Conservation (phyloP, 495 filamentous ascomycete species). For the Xylaria longipes region DNA sequence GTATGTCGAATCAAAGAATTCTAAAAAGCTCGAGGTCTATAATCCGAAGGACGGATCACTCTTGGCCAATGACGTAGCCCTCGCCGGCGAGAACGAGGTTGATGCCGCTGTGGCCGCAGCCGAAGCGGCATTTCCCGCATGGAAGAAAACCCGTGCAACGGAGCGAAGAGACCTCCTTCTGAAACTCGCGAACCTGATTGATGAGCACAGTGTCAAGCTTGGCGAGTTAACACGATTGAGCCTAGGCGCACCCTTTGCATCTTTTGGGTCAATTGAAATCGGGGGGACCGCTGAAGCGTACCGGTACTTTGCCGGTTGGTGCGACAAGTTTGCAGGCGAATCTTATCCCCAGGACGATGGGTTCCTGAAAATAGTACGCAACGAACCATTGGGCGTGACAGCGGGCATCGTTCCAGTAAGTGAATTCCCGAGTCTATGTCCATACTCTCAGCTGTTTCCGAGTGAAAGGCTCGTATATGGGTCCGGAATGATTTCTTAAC, state of each 20-base stretch:
- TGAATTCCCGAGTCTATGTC: not conserved
- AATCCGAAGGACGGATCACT: conserved; percentile 50
- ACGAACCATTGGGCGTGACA: conserved; percentile 50
- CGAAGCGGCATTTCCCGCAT: conserved; percentile 57
- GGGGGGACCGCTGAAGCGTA: conserved; percentile 38
- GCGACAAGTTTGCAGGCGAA: conserved; percentile 54
- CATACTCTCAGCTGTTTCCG: not conserved
- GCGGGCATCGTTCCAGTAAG: conserved; percentile 49
- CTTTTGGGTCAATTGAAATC: conserved; percentile 40
- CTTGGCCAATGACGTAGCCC: conserved; percentile 53
- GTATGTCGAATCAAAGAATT: conserved; percentile 48
- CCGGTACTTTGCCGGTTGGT: conserved; percentile 52
- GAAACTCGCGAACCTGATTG: conserved; percentile 51
- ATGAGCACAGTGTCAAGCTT: conserved; percentile 40
- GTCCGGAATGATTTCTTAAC: not conserved
- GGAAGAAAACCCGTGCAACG: conserved; percentile 51
- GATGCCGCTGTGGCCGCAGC: conserved; percentile 60
- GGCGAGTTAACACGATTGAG: conserved; percentile 44
- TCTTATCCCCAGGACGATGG: conserved; percentile 51
- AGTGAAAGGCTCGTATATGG: not conserved
- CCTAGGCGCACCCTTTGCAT: conserved; percentile 42
- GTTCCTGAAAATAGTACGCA: conserved; percentile 51
- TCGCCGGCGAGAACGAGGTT: conserved; percentile 60
- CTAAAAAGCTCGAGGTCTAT: conserved; percentile 47
- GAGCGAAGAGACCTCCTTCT: conserved; percentile 41